phyloP scores from a whole-genome alignment of 805 yeast genomes.

The Pichia scutulata region DNA sequence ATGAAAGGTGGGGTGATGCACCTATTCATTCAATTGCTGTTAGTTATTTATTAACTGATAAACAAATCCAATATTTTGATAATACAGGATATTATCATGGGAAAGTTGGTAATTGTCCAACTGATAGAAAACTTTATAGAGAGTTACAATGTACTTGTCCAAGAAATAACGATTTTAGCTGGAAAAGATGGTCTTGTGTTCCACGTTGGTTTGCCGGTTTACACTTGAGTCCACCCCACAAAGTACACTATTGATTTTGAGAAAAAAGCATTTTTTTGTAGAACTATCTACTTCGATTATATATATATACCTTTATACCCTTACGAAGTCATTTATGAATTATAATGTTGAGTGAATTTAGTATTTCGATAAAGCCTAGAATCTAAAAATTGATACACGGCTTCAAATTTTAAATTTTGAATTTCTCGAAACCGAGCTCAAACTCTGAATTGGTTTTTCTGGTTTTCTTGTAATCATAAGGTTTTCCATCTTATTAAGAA shows the following conservation, averaged over 20 bases:
- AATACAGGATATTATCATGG: constrained; percentile 51
- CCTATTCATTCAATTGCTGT: constrained; percentile 65
- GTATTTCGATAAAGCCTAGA: no score
- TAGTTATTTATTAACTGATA: constrained; percentile 39
- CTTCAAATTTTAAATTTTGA: no score
- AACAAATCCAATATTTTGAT: constrained; percentile 50
- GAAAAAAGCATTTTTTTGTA: no score
- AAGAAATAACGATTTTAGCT: constrained; percentile 40
- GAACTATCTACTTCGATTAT: neutral
- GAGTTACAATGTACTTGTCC: constrained; percentile 45
- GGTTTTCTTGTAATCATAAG: neutral
- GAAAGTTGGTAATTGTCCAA: constrained; percentile 54
- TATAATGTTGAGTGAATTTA: no score
- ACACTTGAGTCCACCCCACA: constrained; percentile 2
- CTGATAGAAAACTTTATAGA: constrained; percentile 35
- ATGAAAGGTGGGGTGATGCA: constrained; percentile 78
- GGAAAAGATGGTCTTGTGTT: constrained; percentile 45
- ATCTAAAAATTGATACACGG: no score
- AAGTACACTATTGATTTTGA: neutral
- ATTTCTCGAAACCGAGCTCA: neutral
- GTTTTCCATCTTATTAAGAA: neutral
- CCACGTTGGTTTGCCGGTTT: constrained; percentile 29
- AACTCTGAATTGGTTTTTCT: neutral
- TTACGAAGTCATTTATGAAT: neutral
- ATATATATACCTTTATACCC: neutral